These are phyloP conservation scores for Thoreauomyces humboldtii DNA, from an alignment of 192 early-diverging fungal genomes.

Conservation along the genomic window DNA sequence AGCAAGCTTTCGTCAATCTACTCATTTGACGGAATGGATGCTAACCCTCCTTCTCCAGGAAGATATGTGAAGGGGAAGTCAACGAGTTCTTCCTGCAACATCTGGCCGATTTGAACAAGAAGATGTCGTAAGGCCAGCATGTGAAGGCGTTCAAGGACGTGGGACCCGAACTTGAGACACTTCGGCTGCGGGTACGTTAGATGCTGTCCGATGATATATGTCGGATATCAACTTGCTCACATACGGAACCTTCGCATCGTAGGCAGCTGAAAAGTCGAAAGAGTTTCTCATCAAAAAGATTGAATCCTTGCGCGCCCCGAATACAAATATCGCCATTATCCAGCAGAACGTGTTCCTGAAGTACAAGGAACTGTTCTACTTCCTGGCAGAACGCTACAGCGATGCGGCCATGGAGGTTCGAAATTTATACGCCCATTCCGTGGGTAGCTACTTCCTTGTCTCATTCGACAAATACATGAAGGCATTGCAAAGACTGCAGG, in stretches of 20 bases:
- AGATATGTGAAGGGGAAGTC: slow-evolving; percentile 89
- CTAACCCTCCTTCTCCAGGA: slow-evolving; percentile 40
- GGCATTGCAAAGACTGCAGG: slow-evolving; percentile 74
- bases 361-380: slow-evolving; percentile 88
- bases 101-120: slow-evolving; percentile 81
- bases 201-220: too few species aligned
- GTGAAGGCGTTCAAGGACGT: slow-evolving; percentile 81
- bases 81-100: slow-evolving; percentile 86
- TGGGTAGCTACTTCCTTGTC: slow-evolving; percentile 82
- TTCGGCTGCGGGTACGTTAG: slow-evolving; percentile 66
- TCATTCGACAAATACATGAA: slow-evolving; percentile 89
- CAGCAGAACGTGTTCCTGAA: slow-evolving; percentile 90
- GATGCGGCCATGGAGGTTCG: slow-evolving; percentile 87
- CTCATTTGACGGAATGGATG: too few species aligned
- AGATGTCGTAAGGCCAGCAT: slow-evolving; percentile 76
- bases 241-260: too few species aligned
- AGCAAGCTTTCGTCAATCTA: too few species aligned
- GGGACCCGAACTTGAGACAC: slow-evolving; percentile 88
- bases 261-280: slow-evolving; percentile 81
- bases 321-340: slow-evolving; percentile 89
- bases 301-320: slow-evolving; percentile 80
- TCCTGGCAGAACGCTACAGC: slow-evolving; percentile 82
- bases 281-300: slow-evolving; percentile 86
- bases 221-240: too few species aligned
- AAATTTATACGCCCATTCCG: slow-evolving; percentile 78